phyloP scores from a whole-genome alignment of 257 asterid species.

The Solanum medicagineum region DNA sequence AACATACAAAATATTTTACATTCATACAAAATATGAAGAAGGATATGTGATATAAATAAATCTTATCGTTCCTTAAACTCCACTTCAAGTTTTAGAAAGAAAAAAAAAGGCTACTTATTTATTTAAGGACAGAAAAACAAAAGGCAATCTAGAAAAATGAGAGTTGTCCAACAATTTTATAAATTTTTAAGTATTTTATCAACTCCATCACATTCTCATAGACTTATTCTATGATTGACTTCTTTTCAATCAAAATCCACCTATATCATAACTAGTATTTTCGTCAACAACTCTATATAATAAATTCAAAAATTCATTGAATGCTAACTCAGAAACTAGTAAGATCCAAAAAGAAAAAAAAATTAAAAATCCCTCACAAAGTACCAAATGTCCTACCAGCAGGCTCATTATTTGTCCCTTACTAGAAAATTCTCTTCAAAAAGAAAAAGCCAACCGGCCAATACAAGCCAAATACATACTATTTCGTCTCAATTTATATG shows the following conservation, averaged over 20 bases:
- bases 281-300: not conserved
- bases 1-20: too few species aligned
- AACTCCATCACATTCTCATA: not conserved
- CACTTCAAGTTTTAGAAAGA: too few species aligned
- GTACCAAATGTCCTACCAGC: not conserved
- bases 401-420: not conserved
- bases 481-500: too few species aligned
- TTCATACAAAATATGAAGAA: too few species aligned
- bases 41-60: too few species aligned
- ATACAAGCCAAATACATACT: not conserved
- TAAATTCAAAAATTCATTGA: not conserved
- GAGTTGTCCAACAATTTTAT: not conserved
- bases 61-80: too few species aligned
- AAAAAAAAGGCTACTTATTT: too few species aligned
- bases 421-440: not conserved
- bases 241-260: not conserved
- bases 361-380: not conserved
- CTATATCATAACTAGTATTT: not conserved
- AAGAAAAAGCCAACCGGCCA: not conserved
- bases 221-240: not conserved
- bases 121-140: too few species aligned
- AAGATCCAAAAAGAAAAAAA: too few species aligned
- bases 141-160: not conserved
- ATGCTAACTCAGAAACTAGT: not conserved
- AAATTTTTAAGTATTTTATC: not conserved